A percentile compares a stretch with the other conserved stretches of the same genome.
phyloP scores from a whole-genome alignment of 495 filamentous ascomycete species.

The Penicillium pancosmium region DNA sequence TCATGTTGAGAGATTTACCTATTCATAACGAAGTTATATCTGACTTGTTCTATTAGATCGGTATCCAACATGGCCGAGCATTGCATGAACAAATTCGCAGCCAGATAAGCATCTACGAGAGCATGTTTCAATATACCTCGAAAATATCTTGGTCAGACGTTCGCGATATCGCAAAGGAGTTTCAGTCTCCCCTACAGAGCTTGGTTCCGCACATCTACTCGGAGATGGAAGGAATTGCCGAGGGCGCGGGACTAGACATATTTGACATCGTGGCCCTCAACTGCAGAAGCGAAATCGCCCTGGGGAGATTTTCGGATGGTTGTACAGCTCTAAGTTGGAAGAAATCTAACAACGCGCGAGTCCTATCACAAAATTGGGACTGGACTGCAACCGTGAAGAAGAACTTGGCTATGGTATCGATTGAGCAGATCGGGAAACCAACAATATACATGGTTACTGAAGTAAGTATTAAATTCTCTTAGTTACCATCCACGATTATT shows the following conservation, averaged over 20 bases:
- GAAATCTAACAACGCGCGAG: slow-evolving; percentile 35
- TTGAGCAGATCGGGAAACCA: slow-evolving; percentile 51
- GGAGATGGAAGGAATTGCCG: slow-evolving; percentile 62
- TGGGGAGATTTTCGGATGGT: slow-evolving; percentile 65
- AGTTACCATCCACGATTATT: no score
- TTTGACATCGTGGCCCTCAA: slow-evolving; percentile 67
- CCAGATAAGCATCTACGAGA: slow-evolving; percentile 54
- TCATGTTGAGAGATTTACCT: not conserved
- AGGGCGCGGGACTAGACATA: slow-evolving; percentile 56
- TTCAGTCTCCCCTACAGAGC: slow-evolving; percentile 39
- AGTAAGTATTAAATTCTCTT: slow-evolving; percentile 15
- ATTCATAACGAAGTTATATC: not conserved
- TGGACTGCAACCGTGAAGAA: slow-evolving; percentile 50
- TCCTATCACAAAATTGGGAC: slow-evolving; percentile 72
- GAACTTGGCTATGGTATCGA: slow-evolving; percentile 58
- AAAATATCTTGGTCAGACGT: slow-evolving; percentile 54
- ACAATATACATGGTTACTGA: slow-evolving; percentile 53
- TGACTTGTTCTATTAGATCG: slow-evolving; percentile 44
- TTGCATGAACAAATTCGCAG: slow-evolving; percentile 47
- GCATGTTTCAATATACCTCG: slow-evolving; percentile 52
- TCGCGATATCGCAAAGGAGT: slow-evolving; percentile 44
- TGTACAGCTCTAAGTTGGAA: slow-evolving; percentile 64
- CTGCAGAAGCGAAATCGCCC: slow-evolving; percentile 67
- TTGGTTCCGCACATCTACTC: slow-evolving; percentile 49
- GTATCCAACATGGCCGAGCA: slow-evolving; percentile 52